These are phyloP conservation scores for Ophiostoma angusticollis DNA, from an alignment of 2,329 filamentous ascomycete genomes.

Conservation along the genomic window DNA sequence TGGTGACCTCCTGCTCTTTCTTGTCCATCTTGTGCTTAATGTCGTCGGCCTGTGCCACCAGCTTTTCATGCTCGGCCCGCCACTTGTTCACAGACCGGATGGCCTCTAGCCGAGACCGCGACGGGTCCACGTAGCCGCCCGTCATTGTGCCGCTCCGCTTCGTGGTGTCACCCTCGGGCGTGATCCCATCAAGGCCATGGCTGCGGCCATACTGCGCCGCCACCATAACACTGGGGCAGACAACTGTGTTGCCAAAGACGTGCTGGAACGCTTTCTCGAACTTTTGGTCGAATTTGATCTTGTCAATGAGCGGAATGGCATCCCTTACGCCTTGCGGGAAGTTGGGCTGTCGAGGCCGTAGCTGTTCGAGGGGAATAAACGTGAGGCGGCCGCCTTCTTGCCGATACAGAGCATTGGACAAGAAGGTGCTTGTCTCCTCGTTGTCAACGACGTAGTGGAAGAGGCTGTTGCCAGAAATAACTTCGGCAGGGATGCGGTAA, in stretches of 20 bases:
- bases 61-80: constrained; percentile 59
- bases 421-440: constrained; percentile 69
- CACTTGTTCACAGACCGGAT: constrained; percentile 63
- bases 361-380: constrained; percentile 81
- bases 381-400: constrained; percentile 78
- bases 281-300: constrained; percentile 62
- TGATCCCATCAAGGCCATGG: constrained; percentile 86
- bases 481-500: constrained; percentile 82
- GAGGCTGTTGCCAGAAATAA: constrained; percentile 80
- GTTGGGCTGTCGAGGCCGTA: constrained; percentile 58
- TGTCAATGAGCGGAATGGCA: constrained; percentile 74
- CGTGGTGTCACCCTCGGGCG: constrained; percentile 83
- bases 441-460: constrained; percentile 96
- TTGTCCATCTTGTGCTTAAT: constrained; percentile 59
- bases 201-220: constrained; percentile 85
- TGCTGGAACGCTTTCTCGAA: constrained; percentile 85
- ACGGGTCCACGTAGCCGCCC: constrained; percentile 82
- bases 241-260: constrained; percentile 89
- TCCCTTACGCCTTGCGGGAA: constrained; percentile 69
- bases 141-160: constrained; percentile 94
- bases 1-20: constrained; percentile 81
- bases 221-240: constrained; percentile 79
- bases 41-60: constrained; percentile 49
- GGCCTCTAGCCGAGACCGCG: constrained; percentile 75
- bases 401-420: constrained; percentile 67